A percentile compares a stretch with the other conserved stretches of the same genome.
Conservation (phyloP, 2,329 filamentous ascomycete species). For the Fusarium sp. region DNA sequence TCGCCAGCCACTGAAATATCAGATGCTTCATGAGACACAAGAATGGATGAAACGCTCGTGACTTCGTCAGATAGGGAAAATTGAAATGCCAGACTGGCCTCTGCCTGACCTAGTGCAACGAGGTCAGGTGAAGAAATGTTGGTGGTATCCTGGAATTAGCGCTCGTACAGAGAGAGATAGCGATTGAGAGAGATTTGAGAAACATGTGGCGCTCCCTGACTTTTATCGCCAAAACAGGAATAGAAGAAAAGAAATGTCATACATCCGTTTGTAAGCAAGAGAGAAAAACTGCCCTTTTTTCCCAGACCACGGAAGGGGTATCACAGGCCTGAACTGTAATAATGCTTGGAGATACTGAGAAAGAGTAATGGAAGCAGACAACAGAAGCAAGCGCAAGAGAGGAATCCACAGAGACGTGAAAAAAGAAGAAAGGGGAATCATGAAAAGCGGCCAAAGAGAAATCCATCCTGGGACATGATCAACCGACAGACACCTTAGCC, state of each 20-base stretch:
- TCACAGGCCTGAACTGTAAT: conserved; percentile 41
- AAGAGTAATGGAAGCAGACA: conserved; percentile 40
- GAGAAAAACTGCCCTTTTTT: conserved; percentile 44
- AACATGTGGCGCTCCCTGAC: conserved; percentile 45
- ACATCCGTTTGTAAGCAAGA: conserved; percentile 48
- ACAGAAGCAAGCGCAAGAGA: conserved; percentile 43
- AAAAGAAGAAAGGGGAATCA: conserved; percentile 46
- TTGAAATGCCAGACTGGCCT: conserved; percentile 40
- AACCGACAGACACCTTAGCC: conserved; percentile 40
- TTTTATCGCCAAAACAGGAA: conserved; percentile 49
- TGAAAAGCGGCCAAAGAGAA: conserved; percentile 40
- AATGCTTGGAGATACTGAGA: conserved; percentile 39
- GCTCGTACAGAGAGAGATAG: conserved; percentile 47
- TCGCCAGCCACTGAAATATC: conserved; percentile 45
- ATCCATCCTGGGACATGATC: conserved; percentile 36
- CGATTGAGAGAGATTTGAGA: conserved; percentile 40
- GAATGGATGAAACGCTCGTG: conserved; percentile 47
- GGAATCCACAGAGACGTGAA: conserved; percentile 40
- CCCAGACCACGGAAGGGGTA: conserved; percentile 32
- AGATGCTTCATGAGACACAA: conserved; percentile 45
- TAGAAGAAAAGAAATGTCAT: conserved; percentile 48
- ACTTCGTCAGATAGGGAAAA: conserved; percentile 46
- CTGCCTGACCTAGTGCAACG: conserved; percentile 42
- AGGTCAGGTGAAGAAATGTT: conserved; percentile 41
- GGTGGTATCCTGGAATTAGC: conserved; percentile 50